phyloP scores from a whole-genome alignment of 2,329 filamentous ascomycete genomes.

The Beauveria australis region DNA sequence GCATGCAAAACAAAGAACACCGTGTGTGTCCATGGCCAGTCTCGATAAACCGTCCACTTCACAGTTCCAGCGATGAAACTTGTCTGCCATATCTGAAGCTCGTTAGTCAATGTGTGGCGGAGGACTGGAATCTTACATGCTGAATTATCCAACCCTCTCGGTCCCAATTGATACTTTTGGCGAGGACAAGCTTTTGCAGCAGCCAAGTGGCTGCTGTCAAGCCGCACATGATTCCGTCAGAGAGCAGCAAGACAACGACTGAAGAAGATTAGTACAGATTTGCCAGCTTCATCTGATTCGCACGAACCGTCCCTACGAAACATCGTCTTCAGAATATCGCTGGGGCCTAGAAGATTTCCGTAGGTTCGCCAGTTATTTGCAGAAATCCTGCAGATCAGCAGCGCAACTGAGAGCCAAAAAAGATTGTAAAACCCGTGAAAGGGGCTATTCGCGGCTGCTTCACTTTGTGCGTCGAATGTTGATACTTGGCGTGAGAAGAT shows the following conservation, averaged over 20 bases:
- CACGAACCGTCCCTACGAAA: constrained; percentile 37
- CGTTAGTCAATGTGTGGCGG: neutral
- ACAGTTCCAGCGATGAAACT: constrained; percentile 54
- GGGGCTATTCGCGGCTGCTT: constrained; percentile 53
- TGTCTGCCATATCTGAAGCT: constrained; percentile 57
- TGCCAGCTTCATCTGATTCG: neutral
- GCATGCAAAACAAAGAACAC: constrained; percentile 70
- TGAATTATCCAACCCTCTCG: constrained; percentile 64
- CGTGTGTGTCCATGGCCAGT: constrained; percentile 79
- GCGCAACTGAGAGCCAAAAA: constrained; percentile 63
- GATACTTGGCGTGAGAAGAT: constrained; percentile 68
- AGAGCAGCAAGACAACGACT: constrained; percentile 48
- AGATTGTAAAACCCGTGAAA: constrained; percentile 76
- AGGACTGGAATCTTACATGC: constrained; percentile 36
- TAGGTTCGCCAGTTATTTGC: constrained; percentile 60
- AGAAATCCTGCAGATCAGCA: constrained; percentile 59
- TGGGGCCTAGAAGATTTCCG: constrained; percentile 60
- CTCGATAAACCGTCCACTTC: constrained; percentile 57
- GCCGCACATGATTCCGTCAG: constrained; percentile 62
- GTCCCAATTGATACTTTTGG: constrained; percentile 60
- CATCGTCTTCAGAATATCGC: constrained; percentile 67
- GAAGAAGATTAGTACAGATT: neutral
- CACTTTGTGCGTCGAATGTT: constrained; percentile 66
- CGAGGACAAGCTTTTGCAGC: constrained; percentile 52
- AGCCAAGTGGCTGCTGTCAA: constrained; percentile 57